phyloP scores from a whole-genome alignment of 805 yeast genomes.

The Candida jianshihensis region DNA sequence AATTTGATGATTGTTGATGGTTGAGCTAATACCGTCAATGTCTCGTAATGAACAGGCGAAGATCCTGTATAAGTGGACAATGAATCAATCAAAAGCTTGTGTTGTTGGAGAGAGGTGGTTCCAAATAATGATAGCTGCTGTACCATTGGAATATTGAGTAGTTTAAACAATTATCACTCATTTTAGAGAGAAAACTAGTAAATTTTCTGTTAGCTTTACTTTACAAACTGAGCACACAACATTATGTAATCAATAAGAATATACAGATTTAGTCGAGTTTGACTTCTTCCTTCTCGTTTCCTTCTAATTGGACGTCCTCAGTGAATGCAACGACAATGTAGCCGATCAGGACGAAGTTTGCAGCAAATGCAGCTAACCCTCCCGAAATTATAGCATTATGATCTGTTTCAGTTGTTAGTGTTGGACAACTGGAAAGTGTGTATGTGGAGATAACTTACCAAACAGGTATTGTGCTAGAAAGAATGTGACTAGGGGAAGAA shows the following conservation, averaged over 20 bases:
- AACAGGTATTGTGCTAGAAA: constrained; percentile 41
- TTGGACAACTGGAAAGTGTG: constrained; percentile 4
- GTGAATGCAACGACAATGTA: constrained; percentile 69
- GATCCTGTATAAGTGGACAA: constrained; percentile 19
- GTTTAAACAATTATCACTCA: background rate
- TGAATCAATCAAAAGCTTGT: constrained; percentile 14
- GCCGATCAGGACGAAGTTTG: constrained; percentile 67
- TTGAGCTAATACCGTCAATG: constrained; percentile 13
- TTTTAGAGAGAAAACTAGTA: background rate
- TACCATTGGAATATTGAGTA: constrained; percentile 18
- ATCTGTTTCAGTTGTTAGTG: constrained; percentile 9
- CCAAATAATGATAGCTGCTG: constrained; percentile 22
- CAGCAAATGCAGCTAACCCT: constrained; percentile 72
- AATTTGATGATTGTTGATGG: constrained; percentile 21
- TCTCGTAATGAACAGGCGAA: constrained; percentile 6
- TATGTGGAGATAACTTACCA: constrained; percentile 8
- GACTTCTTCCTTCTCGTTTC: constrained; percentile 29
- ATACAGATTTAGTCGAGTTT: constrained; percentile 16
- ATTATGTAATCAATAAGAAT: background rate
- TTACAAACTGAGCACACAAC: background rate
- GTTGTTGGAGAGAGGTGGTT: constrained; percentile 9
- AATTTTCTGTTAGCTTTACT: background rate
- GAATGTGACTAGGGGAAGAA: constrained; percentile 58
- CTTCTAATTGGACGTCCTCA: constrained; percentile 41
- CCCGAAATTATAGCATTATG: constrained; percentile 61